A percentile compares a stretch with the other conserved stretches of the same genome.
Conservation (phyloP, 2,329 filamentous ascomycete genomes). For the Harringtonia lauricola region DNA sequence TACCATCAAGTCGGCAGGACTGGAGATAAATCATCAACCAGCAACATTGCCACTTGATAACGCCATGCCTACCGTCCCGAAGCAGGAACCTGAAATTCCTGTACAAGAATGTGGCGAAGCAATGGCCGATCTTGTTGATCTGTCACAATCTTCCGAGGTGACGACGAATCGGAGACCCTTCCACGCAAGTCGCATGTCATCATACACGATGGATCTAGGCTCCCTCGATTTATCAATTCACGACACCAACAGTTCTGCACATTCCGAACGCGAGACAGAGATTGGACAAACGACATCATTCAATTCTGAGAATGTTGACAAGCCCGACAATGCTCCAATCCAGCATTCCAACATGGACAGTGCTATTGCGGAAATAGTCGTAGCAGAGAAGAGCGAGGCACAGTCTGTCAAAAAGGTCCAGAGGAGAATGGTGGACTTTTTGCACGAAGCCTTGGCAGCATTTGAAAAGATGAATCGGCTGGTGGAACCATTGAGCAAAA, state of each 20-base stretch:
- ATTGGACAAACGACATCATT: too few relatives aligned
- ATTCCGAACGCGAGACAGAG: background rate
- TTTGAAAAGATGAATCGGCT: constrained; percentile 2
- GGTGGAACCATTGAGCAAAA: background rate
- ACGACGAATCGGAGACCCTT: background rate
- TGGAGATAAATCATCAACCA: too few relatives aligned
- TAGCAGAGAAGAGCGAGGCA: too few relatives aligned
- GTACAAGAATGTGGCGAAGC: background rate
- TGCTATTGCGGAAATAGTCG: too few relatives aligned
- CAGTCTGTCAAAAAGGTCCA: background rate
- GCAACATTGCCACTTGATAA: too few relatives aligned
- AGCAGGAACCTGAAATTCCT: too few relatives aligned
- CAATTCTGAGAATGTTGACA: background rate
- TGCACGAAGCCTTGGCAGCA: constrained; percentile 2
- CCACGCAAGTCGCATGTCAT: background rate
- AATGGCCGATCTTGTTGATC: constrained; percentile 4
- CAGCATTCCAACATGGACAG: too few relatives aligned
- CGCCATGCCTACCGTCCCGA: background rate
- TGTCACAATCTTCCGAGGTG: constrained; percentile 2
- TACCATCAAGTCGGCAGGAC: too few relatives aligned
- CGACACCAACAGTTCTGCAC: background rate
- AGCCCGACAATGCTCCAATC: too few relatives aligned
- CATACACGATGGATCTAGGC: constrained; percentile 8
- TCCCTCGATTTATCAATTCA: constrained; percentile 1
- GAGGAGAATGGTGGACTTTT: background rate